Evolutionary conservation across 140 eudicot genomes (phyloP), one percentile per base, ranked within the genome.

Genomic region (Senecio squalidus): DNA sequence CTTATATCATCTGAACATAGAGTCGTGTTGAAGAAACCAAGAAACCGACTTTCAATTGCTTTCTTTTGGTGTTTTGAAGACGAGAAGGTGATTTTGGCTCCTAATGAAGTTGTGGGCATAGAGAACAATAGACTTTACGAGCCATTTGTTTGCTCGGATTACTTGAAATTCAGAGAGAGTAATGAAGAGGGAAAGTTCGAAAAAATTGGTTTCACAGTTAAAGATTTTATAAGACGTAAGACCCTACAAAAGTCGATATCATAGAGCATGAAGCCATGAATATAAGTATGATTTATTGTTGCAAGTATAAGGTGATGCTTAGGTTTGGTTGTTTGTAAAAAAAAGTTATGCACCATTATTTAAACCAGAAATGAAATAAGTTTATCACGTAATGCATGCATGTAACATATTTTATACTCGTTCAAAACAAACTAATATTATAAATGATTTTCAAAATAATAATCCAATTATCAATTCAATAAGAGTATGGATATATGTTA

Each of bases 21-120:
- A 40, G 95, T 86, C 9, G 75, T 86, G 49, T 62, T 86, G 49
- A 80, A 30, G 51, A 72, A 75, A 47, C 81, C 54, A 3, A 11
- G 30, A 22, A 75, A 74, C 13, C 79, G 95, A 1, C 70, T 83
- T 65, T 86, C 89, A 0, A 5, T 83, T 53, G 95, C 85, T 40
- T 86, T 86, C 82, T 86, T 86, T 71, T 86, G 93, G 93, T 81
- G 93, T 76, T 86, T 86, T 67, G 95, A 86, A 61, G 95, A 86
- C 17, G 81, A 86, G 39, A 86, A 83, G 74, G 82, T 86, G 73
- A 71, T 86, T 20, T 44, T 4, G 25, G 82, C 93, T 17, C 95
- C 95, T 13, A 46, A 77, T n/a, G 93, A 83, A 55, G 85, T 86
- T 9, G 80, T 71, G 2, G 89, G 84, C 14, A 55, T 57, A n/a